Base-by-base conservation (phyloP, 352 stramenopile genomes). In the Globisporangium mamillatum region DNA sequence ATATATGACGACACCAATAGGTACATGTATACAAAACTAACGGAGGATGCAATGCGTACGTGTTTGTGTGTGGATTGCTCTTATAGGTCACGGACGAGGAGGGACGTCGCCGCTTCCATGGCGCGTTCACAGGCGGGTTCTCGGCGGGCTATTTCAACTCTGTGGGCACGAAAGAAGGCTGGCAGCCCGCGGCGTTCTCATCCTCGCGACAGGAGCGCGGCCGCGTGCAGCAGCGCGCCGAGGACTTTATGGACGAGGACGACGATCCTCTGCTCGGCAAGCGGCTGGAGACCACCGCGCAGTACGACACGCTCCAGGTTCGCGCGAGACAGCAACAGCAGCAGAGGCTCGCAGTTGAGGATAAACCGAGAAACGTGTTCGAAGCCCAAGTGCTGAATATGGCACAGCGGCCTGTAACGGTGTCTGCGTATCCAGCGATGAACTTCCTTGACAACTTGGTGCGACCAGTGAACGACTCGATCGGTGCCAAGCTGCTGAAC, bases 221-320 rank as follows among this genome's bases (percentile, higher is more conserved):
- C 44, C 41, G 36, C 38, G 59, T 81, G 18, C 63, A 82, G 46
- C 89, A 97, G 62, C 81, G 82, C 36, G 75, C 90, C 2, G 90
- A 97, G 77, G 93, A 98, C 74, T 98, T 98, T 57, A 98, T 98
- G 91, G 93, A 98, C 67, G 89, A 96, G 44, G 93, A 98, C 4
- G 93, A 98, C 72, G 92, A 97, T 55, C 89, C 92, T 10, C 74
- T 98, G 16, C 79, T 95, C 5, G 89, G 92, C 20, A 85, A 89
- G 53, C 79, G 82, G 56, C 77, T 96, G 38, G 84, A 93, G 74
- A 91, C 80, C 7, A 77, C 79, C 1, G 78, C 83, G 59, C 72
- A 77, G 59, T 95, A 88, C 71, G 84, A 92, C 68, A 84, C 80
- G 32, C 67, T 88, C 5, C 76, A 89, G 56, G 66, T 66, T 1